Percentiles rank a stretch among this genome's conserved stretches.
These are phyloP conservation scores for Cerioporus squamosus DNA, from an alignment of 1,284 basidiomycete species.

Conservation along the genomic window DNA sequence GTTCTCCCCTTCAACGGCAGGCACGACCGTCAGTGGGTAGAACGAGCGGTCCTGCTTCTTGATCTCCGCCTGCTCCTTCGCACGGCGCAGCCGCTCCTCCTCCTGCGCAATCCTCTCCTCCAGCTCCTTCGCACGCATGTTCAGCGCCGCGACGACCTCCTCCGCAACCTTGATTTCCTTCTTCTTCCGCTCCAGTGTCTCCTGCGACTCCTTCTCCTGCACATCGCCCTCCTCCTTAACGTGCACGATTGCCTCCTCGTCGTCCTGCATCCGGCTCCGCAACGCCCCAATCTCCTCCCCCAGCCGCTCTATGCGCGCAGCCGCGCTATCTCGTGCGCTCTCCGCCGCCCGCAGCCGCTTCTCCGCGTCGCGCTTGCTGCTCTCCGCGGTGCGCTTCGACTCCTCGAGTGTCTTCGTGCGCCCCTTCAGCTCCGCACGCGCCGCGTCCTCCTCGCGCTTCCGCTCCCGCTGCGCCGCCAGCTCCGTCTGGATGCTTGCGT, in stretches of 20 bases:
- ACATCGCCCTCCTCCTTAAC: slow-evolving; percentile 44
- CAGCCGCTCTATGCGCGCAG: slow-evolving; percentile 67
- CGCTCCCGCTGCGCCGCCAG: slow-evolving; percentile 76
- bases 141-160: slow-evolving; percentile 49
- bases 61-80: slow-evolving; percentile 55
- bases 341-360: slow-evolving; percentile 81
- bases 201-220: slow-evolving; percentile 48
- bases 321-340: slow-evolving; percentile 65
- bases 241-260: slow-evolving; percentile 54
- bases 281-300: slow-evolving; percentile 71
- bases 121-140: slow-evolving; percentile 40
- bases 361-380: slow-evolving; percentile 82
- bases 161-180: slow-evolving; percentile 76
- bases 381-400: slow-evolving; percentile 82
- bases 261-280: slow-evolving; percentile 54
- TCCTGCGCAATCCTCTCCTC: slow-evolving; percentile 46
- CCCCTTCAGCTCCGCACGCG: slow-evolving; percentile 77
- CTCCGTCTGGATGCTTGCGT: slow-evolving; percentile 69
- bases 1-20: slow-evolving; percentile 28
- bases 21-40: slow-evolving; percentile 37
- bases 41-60: slow-evolving; percentile 48
- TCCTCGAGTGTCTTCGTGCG: slow-evolving; percentile 89
- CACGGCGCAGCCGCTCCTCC: slow-evolving; percentile 53
- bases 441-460: slow-evolving; percentile 85
- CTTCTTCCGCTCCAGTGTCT: slow-evolving; percentile 61